Conservation (phyloP, 768 basidiomycete genomes). For the Tephrocybe sp. region DNA sequence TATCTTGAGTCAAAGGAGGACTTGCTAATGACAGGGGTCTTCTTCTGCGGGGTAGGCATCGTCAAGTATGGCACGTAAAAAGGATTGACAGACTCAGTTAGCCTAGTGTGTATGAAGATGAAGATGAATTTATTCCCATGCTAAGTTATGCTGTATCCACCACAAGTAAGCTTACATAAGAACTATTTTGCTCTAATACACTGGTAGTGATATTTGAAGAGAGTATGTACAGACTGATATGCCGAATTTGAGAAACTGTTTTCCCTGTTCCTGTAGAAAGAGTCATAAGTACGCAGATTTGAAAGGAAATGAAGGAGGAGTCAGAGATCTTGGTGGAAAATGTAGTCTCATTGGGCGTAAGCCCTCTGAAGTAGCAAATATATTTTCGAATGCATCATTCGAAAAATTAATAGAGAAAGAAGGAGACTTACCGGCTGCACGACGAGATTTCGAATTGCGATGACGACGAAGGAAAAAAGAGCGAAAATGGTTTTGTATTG, state of each 20-base stretch:
- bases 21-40: conserved; percentile 70
- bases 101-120: background rate
- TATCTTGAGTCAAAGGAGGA: background rate
- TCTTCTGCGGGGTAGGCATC: conserved; percentile 3
- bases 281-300: background rate
- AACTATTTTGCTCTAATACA: no score
- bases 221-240: no score
- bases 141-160: no score
- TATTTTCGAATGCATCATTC: conserved; percentile 42
- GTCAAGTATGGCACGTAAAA: no score
- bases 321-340: conserved; percentile 86
- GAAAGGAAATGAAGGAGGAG: conserved; percentile 16
- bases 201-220: no score
- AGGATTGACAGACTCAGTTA: no score
- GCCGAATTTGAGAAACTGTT: no score
- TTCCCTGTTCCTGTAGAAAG: no score
- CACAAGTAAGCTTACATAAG: no score
- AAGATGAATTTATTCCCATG: no score
- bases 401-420: conserved; percentile 7
- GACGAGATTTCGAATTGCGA: no score
- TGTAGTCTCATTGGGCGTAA: conserved; percentile 67
- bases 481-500: conserved; percentile 10
- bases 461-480: no score
- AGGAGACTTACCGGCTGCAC: conserved; percentile 4
- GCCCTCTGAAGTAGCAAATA: conserved; percentile 94